Conservation (phyloP, 768 basidiomycete species). For the Lentinula edodes region DNA sequence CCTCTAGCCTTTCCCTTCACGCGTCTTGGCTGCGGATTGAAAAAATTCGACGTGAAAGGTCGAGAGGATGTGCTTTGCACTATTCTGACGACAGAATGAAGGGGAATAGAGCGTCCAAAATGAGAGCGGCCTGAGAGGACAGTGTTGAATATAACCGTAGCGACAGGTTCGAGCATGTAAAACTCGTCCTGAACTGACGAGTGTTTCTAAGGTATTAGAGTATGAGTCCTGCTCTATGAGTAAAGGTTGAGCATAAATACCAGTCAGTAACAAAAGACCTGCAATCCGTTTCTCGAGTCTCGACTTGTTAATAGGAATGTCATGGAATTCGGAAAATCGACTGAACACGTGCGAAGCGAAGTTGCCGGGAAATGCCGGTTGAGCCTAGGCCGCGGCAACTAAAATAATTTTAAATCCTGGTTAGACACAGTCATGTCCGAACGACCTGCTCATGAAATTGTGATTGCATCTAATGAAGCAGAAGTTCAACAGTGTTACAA, state of each 20-base stretch:
- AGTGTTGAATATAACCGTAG: conserved; percentile 46
- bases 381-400: background rate
- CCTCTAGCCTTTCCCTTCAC: conserved; percentile 52
- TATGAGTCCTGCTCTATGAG: background rate
- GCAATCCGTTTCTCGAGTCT: background rate
- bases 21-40: conserved; percentile 46
- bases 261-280: background rate
- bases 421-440: background rate
- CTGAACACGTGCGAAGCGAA: background rate
- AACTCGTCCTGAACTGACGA: conserved; percentile 17
- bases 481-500: conserved; percentile 64
- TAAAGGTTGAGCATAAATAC: background rate
- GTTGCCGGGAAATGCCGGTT: background rate
- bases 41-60: conserved; percentile 42
- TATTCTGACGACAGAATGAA: conserved; percentile 21
- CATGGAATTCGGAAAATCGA: background rate
- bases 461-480: conserved; percentile 37
- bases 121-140: conserved; percentile 32
- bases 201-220: background rate
- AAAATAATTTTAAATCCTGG: background rate
- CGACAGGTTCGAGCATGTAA: conserved; percentile 63
- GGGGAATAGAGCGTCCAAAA: conserved; percentile 17
- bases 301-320: background rate
- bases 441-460: conserved; percentile 50
- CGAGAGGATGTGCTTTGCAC: conserved; percentile 24